Evolutionary conservation across 2,329 filamentous ascomycete genomes (phyloP), one percentile per base, ranked within the genome.

Genomic region (Botrytis aclada): DNA sequence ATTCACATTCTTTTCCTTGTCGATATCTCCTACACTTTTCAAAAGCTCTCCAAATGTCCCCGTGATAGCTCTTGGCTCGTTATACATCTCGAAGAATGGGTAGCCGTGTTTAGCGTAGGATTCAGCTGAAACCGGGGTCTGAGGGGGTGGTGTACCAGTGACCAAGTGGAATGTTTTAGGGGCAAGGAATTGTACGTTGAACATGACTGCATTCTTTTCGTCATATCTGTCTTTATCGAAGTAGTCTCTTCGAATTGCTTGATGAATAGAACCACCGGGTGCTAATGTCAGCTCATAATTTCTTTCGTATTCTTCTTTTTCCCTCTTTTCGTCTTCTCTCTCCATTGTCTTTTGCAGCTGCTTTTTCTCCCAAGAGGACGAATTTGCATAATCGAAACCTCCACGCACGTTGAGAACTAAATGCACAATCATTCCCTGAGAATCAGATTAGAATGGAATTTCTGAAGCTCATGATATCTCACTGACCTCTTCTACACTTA

Each of bases 41-140:
- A 47, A 2, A 37, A 69, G 3, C 6, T 41, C 10, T 9, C 37
- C 20, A n/a, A 73, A 45, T 18, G 56, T 67, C 16, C 71, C 71
- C 14, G 22, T 37, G 10, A 70, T n/a, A 4, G 34, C 65, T 14
- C 10, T 56, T 41, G 56, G 56, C n/a, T 69, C 63, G 10, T 73
- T 34, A 3, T 73, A 73, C 8, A 69, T 54, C 18, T 70, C 29
- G 18, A 69, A 73, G 18, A 73, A 73, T 39, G 65, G 71, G 12
- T 62, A 63, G 8, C 66, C 58, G 9, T 71, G 0, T 22, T 29
- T 2, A 18, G 41, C 43, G 41, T 74, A 71, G 8, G 45, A 18
- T 16, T 25, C 12, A 1, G 62, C 18, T 5, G 39, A 54, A 62
- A 63, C 25, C 3, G 72, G 62, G 7, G 72, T 71, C 9, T 32